Base-by-base conservation (phyloP, 495 filamentous ascomycete species). In the Neurospora cerealis region DNA sequence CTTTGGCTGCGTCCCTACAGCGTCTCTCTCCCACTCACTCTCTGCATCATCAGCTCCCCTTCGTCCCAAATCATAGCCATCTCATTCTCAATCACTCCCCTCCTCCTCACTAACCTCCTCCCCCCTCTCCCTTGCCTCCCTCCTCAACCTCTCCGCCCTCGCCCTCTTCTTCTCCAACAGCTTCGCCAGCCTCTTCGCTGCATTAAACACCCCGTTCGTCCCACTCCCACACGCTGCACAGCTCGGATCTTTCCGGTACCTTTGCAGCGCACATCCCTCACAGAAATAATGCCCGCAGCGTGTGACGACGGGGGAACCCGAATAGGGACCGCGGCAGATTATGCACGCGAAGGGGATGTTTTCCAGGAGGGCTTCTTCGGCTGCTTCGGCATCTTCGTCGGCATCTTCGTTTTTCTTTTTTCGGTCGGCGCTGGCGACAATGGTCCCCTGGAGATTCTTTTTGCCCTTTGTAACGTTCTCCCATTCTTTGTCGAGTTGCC, bases 251-350 rank as follows among this genome's bases (percentile, higher is more conserved):
- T 85, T 87, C 74, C 91, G 86, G 81, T 98, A 98, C 72, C 93
- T 81, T 77, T 92, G 87, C 75, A 99, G 82, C 41, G 95, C 96
- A 80, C 96, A 98, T 1, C 84, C 83, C 79, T 97, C 92, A 81
- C 96, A 99, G 75, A 98, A 99, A 78, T 98, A 98, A 80, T 98
- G 96, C 5, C 93, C 91, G 73, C 96, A 98, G 75, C 92, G 92
- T 40, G 96, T 99, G 15, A 95, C 84, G 24, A 98, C 90, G 3
- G 96, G 94, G 69, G 89, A 84, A 4, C 17, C 34, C 76, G 90
- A 91, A 81, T 99, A 99, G 10, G 90, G 82, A 54, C 89, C 89
- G 78, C 89, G 89, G 85, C 96, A 99, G 73, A 98, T 93, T 74
- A 98, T 89, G 79, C 96, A 99, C n/a, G 90, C 93, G 79, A 98